Conservation (phyloP, 2,329 filamentous ascomycete genomes). For the Allantophomopsis cytisporea region DNA sequence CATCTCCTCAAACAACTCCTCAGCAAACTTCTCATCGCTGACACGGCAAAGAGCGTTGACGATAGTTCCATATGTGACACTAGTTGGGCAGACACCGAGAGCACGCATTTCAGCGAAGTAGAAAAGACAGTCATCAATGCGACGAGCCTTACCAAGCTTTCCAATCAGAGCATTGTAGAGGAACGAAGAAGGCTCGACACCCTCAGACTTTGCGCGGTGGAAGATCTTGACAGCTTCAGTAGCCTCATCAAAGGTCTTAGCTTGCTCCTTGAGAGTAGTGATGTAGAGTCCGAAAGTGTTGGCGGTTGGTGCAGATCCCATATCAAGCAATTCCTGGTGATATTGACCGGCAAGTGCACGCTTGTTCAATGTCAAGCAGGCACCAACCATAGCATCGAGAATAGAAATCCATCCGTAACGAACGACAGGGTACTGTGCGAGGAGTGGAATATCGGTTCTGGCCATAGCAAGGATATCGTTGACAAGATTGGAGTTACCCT, state of each 20-base stretch:
- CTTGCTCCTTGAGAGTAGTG: slow-evolving; percentile 94
- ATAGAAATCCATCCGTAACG: slow-evolving; percentile 95
- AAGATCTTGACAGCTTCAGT: slow-evolving; percentile 97
- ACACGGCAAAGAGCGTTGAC: slow-evolving; percentile 96
- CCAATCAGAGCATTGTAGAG: slow-evolving; percentile 96
- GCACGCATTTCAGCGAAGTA: slow-evolving; percentile 97
- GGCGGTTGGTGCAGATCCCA: slow-evolving; percentile 83
- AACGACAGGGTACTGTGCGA: slow-evolving; percentile 74
- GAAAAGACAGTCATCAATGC: slow-evolving; percentile 94
- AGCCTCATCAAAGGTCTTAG: slow-evolving; percentile 95
- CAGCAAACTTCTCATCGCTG: slow-evolving; percentile 93
- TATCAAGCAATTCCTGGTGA: slow-evolving; percentile 81
- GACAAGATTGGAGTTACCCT: slow-evolving; percentile 68
- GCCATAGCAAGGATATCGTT: slow-evolving; percentile 85
- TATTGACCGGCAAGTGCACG: slow-evolving; percentile 72
- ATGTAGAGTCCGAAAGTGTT: slow-evolving; percentile 99
- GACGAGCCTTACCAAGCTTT: slow-evolving; percentile 93
- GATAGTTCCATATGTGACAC: slow-evolving; percentile 94
- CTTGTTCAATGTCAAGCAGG: slow-evolving; percentile 72
- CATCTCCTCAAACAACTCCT: slow-evolving; percentile 98
- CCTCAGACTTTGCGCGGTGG: slow-evolving; percentile 81
- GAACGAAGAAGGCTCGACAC: slow-evolving; percentile 92
- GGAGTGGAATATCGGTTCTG: slow-evolving; percentile 72
- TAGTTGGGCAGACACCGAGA: slow-evolving; percentile 85
- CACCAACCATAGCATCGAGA: slow-evolving; percentile 90